Evolutionary conservation across 768 basidiomycete species (phyloP), one percentile per base, ranked within the genome.

Genomic region (Lactarius evosmus): DNA sequence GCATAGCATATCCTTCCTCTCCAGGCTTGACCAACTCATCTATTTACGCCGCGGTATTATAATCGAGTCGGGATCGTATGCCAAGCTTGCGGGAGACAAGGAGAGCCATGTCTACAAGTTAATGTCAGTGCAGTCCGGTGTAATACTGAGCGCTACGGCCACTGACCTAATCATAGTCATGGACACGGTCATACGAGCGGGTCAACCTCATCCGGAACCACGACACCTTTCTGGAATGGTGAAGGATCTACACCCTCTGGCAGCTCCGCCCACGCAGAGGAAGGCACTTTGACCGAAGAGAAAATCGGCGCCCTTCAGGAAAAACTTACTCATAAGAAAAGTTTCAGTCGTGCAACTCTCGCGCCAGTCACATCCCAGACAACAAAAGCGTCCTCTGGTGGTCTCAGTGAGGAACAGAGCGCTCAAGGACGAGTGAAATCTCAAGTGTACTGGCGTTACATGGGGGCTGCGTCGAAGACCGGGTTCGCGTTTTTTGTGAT

Each of bases 1-100:
- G 46, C 95, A 96, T 73, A 87, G 86, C 62, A 85, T 95, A 58
- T 82, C 92, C n/a, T 95, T 91, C 71, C 78, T 95, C 40, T 81
- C 82, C 53, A 79, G 91, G 60, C 91, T 92, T 58, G 89, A 95
- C 70, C 80, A 86, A 52, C 76, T 95, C 17, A 73, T 82, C 55
- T 93, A 86, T 74, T 75, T 97, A 41, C 87, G 91, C 22, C 84
- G 86, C 27, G 94, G 94, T 16, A 86, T 94, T 71, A 85, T 95
- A 59, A 75, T 92, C 9, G 94, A 96, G 75, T 77, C 73, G 25
- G 91, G 89, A 2, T 77, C 88, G 0, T 94, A 88, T 70, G 73
- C 78, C 14, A 75, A 80, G 22, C 78, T 91, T 11, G 78, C 87
- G 72, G 76, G 75, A 44, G 85, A 90, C 68, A 70, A 80, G 2